These are phyloP conservation scores for Elongisporangium senticosum DNA, from an alignment of 352 stramenopile genomes.

Conservation along the genomic window DNA sequence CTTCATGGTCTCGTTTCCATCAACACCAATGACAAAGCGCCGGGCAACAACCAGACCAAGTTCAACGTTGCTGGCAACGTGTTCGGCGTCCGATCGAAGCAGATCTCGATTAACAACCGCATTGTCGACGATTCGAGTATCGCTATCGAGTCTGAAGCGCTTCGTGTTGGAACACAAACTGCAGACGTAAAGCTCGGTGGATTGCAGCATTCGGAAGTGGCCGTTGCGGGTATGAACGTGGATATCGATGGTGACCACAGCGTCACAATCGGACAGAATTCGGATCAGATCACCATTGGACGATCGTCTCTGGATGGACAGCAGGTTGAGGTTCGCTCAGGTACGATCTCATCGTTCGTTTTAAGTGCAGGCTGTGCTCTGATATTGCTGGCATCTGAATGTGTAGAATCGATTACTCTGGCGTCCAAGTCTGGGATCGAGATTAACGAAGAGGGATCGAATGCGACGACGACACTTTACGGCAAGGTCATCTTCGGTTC, in stretches of 20 bases:
- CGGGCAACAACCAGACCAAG: conserved; percentile 31
- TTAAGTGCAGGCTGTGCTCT: not conserved
- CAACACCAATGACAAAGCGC: conserved; percentile 30
- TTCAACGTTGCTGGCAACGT: conserved; percentile 33
- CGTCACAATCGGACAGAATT: conserved; percentile 16
- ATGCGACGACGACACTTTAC: not conserved
- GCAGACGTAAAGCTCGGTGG: conserved; percentile 26
- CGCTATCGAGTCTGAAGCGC: conserved; percentile 31
- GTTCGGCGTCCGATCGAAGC: conserved; percentile 35
- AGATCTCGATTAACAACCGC: conserved; percentile 42
- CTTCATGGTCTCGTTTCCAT: conserved; percentile 51
- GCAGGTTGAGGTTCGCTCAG: not conserved
- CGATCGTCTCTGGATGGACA: not conserved
- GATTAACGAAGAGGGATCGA: not conserved
- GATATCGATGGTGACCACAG: conserved; percentile 17
- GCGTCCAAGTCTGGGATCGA: not conserved
- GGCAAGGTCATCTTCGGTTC: not conserved
- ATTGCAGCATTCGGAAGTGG: conserved; percentile 13
- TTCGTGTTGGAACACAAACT: conserved; percentile 27
- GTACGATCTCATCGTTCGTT: not conserved
- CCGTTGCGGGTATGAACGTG: conserved; percentile 15
- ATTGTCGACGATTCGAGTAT: conserved; percentile 29
- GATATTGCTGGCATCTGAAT: not conserved
- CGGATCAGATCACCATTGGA: conserved; percentile 14
- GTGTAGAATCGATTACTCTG: conserved; percentile 8